Evolutionary conservation across 208 protist genomes (phyloP), one percentile per base, ranked within the genome.

Genomic region (Leishmania major): DNA sequence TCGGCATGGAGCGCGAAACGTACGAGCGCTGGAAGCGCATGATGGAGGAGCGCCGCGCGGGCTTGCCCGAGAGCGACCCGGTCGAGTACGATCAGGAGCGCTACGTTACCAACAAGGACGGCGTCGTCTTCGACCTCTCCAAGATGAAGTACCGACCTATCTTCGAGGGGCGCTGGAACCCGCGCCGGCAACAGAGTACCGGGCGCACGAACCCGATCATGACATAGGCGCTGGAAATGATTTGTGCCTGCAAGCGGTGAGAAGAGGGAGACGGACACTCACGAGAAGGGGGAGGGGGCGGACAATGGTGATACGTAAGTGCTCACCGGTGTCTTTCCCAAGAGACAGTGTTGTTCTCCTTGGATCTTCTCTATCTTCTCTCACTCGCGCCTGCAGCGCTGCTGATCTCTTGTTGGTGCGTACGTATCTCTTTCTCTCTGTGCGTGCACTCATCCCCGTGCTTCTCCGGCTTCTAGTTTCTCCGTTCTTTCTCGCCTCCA

Each of bases 11-110:
- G 51, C 86, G 88, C 47, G 88, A 90, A 51, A 97, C 94, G n/a
- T 97, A 95, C 79, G 89, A 96, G 79, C 87, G 90, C 22, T 97
- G 92, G 91, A 89, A 85, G 84, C 84, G 86, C 55, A 97, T 97
- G 94, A 97, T 97, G 94, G 75, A 89, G 81, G 91, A 96, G 88
- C 91, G 94, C 40, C 74, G 84, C 11, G 85, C 84, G 31, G 92
- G 92, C 17, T 76, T 91, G 66, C 89, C 89, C 10, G 92, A 96
- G 85, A 93, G 84, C 66, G 94, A 97, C 77, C 92, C 92, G 64
- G 94, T 97, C 11, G 92, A 97, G 89, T 96, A 95, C 84, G 94
- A 97, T 73, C 94, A 97, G 87, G 94, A 97, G 83, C 89, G 94
- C 67, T 96, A 91, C 87, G 94, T 97, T 17, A 96, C 92, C 37